Evolutionary conservation across 768 basidiomycete species (phyloP).

Genomic region (Leccinum imitatum): DNA sequence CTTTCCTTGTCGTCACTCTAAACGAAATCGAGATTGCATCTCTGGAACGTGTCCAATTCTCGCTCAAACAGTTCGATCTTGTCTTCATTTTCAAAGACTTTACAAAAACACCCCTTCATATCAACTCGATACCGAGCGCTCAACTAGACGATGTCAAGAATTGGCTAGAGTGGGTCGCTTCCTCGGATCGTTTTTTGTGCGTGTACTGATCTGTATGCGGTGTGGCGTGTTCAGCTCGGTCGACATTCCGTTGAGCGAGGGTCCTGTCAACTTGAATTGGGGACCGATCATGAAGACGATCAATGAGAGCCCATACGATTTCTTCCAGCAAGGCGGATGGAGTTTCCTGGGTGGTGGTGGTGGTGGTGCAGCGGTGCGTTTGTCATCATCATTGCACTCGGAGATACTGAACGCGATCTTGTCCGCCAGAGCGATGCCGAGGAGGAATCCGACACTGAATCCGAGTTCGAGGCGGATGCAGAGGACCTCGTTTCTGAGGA

Average conservation of each 20-base stretch:
- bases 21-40: constrained; percentile 96
- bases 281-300: constrained; percentile 98
- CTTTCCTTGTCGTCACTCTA: constrained; percentile 94
- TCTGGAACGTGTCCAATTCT: constrained; percentile 94
- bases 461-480: constrained; percentile 59
- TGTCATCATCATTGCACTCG: constrained; percentile 1
- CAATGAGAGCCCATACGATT: constrained; percentile 92
- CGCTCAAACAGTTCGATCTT: constrained; percentile 94
- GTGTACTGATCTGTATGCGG: constrained; percentile 6
- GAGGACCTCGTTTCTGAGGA: constrained; percentile 43
- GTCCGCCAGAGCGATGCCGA: constrained; percentile 55
- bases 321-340: constrained; percentile 98
- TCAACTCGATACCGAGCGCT: constrained; percentile 90
- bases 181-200: not conserved
- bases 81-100: constrained; percentile 98
- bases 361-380: constrained; percentile 62
- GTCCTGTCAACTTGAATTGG: constrained; percentile 98
- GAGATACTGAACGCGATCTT: constrained; percentile 37
- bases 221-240: constrained; percentile 66
- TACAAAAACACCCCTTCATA: constrained; percentile 82
- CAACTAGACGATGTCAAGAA: constrained; percentile 98
- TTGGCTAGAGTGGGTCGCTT: constrained; percentile 85
- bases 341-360: constrained; percentile 75
- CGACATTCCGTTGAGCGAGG: constrained; percentile 93
- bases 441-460: constrained; percentile 63